Percentiles rank a stretch among this genome's conserved stretches.
phyloP scores from a whole-genome alignment of 495 filamentous ascomycete species.

The Aspergillus carlsbadensis region DNA sequence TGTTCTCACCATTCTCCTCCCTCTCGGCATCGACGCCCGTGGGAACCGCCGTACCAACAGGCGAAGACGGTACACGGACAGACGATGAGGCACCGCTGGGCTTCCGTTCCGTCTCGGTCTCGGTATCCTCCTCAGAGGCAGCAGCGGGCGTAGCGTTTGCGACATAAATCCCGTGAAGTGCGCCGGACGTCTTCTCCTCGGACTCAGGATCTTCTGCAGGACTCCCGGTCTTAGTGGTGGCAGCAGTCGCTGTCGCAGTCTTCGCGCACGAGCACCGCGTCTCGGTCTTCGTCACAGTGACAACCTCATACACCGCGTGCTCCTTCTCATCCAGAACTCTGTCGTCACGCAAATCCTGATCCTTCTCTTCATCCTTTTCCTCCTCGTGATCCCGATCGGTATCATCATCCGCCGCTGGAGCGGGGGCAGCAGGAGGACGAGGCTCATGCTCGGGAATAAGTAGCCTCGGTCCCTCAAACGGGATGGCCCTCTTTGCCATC shows the following conservation, averaged over 20 bases:
- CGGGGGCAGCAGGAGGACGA: not conserved
- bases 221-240: not conserved
- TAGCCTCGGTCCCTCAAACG: not conserved
- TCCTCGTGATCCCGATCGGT: not conserved
- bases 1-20: not conserved
- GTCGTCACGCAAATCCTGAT: not conserved
- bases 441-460: not conserved
- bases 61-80: conserved; percentile 1
- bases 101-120: too few species aligned
- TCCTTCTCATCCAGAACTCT: not conserved
- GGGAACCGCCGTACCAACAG: not conserved
- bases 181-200: too few species aligned
- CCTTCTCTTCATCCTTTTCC: not conserved
- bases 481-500: not conserved
- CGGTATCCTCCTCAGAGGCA: not conserved
- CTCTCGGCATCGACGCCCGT: conserved; percentile 4
- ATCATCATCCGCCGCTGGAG: not conserved
- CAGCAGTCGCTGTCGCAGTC: not conserved
- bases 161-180: not conserved
- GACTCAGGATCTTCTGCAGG: not conserved
- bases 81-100: not conserved
- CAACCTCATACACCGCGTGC: not conserved
- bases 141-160: not conserved
- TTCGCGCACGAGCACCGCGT: conserved; percentile 4
- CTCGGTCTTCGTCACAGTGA: conserved; percentile 7